These are phyloP conservation scores for Danielozyma ontarioensis DNA, from an alignment of 805 yeast species.

Conservation along the genomic window DNA sequence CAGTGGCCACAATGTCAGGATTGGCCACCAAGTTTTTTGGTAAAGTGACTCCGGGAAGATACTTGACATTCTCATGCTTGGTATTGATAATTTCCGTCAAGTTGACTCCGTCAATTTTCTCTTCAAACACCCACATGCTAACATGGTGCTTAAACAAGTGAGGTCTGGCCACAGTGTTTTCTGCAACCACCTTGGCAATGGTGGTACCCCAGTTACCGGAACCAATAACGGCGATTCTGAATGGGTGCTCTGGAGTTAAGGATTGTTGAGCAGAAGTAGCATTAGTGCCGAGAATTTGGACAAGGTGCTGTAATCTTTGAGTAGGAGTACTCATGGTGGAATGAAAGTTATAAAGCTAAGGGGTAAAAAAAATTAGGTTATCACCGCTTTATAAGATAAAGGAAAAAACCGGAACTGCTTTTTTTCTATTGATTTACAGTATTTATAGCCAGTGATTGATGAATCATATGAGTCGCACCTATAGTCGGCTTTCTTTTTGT, in stretches of 20 bases:
- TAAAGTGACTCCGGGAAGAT: constrained; percentile 38
- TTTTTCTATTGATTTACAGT: not conserved
- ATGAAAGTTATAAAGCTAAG: no score
- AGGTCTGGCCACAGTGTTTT: constrained; percentile 36
- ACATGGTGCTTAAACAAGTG: constrained; percentile 33
- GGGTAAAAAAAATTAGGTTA: no score
- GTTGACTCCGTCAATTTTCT: constrained; percentile 34
- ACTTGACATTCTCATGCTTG: constrained; percentile 40
- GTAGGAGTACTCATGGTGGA: constrained; percentile 6
- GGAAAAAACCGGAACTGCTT: not conserved
- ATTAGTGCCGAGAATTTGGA: constrained; percentile 10
- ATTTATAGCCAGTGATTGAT: not conserved
- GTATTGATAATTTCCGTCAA: constrained; percentile 40
- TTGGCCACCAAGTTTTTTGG: constrained; percentile 38
- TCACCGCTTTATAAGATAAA: no score
- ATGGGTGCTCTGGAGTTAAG: constrained; percentile 14
- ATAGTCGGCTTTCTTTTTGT: no score
- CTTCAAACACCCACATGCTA: constrained; percentile 44
- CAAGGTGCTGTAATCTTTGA: constrained; percentile 14
- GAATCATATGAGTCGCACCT: not conserved
- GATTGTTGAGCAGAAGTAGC: constrained; percentile 3
- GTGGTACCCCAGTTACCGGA: constrained; percentile 48
- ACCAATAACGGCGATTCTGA: constrained; percentile 38
- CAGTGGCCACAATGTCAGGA: constrained; percentile 35
- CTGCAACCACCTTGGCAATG: constrained; percentile 41